Percentiles rank a stretch among this genome's conserved stretches.
phyloP scores from a whole-genome alignment of 352 stramenopile genomes.

The Pythium brachiatum region DNA sequence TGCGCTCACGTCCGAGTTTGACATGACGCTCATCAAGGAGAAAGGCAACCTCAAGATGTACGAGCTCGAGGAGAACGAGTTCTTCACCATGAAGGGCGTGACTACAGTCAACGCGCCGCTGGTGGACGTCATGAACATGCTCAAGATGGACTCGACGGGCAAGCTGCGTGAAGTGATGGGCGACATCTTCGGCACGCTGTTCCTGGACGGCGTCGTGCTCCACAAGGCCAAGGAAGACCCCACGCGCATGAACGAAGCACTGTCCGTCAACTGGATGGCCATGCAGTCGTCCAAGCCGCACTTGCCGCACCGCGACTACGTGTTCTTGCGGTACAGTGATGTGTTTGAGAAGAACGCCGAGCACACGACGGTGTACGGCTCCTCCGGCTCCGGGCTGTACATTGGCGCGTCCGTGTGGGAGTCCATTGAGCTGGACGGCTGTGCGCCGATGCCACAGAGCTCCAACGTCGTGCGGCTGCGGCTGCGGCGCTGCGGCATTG shows the following conservation, averaged over 20 bases:
- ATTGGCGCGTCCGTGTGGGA: constrained; percentile 82
- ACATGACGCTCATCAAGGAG: constrained; percentile 78
- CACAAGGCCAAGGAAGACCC: constrained; percentile 57
- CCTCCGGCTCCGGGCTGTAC: constrained; percentile 61
- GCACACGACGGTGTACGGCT: constrained; percentile 52
- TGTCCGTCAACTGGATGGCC: constrained; percentile 82
- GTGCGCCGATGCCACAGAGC: constrained; percentile 61
- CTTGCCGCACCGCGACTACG: constrained; percentile 82
- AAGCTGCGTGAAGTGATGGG: constrained; percentile 76
- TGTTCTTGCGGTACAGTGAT: constrained; percentile 82
- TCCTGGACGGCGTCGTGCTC: constrained; percentile 75
- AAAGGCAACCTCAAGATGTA: constrained; percentile 71
- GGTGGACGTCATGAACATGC: constrained; percentile 79
- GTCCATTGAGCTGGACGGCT: constrained; percentile 79
- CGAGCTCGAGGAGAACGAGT: constrained; percentile 77
- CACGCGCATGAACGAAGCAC: constrained; percentile 54
- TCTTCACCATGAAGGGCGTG: constrained; percentile 86
- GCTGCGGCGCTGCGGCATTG: constrained; percentile 75
- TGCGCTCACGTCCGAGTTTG: constrained; percentile 73
- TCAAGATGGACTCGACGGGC: constrained; percentile 65
- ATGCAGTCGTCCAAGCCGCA: constrained; percentile 80
- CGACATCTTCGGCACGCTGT: constrained; percentile 80
- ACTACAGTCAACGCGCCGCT: constrained; percentile 65
- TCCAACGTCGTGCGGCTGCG: constrained; percentile 80
- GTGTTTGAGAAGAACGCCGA: constrained; percentile 73